Evolutionary conservation across 805 yeast species (phyloP).

Genomic region (Ogataea ramenticola): DNA sequence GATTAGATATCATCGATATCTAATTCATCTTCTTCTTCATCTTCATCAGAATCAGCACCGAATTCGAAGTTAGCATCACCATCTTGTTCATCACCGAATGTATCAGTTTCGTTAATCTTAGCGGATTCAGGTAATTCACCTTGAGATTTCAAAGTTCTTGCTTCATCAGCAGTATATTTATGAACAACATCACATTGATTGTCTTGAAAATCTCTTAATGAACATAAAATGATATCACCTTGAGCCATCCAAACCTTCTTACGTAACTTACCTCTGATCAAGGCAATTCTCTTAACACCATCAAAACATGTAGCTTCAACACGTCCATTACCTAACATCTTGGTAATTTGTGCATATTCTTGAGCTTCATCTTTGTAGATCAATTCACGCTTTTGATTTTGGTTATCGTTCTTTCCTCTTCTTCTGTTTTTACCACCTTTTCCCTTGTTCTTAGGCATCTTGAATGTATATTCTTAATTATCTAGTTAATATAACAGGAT

Average conservation of each 20-base stretch:
- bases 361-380: conserved; percentile 91
- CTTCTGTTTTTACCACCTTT: conserved; percentile 89
- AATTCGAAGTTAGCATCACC: conserved; percentile 98
- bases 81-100: conserved; percentile 92
- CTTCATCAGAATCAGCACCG: conserved; percentile 84
- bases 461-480: conserved; percentile 33
- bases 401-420: conserved; percentile 96
- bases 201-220: conserved; percentile 97
- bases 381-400: conserved; percentile 89
- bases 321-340: conserved; percentile 98
- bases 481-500: too few species aligned
- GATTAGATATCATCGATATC: conserved; percentile 90
- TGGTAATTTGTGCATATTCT: conserved; percentile 96
- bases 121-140: conserved; percentile 98
- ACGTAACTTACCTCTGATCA: conserved; percentile 97
- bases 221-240: conserved; percentile 94
- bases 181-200: conserved; percentile 97
- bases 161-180: conserved; percentile 95
- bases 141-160: conserved; percentile 87
- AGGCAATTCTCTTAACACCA: conserved; percentile 90
- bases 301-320: conserved; percentile 94
- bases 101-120: conserved; percentile 94
- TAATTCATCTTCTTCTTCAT: conserved; percentile 65
- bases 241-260: conserved; percentile 99
- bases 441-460: conserved; percentile 38